Conservation (phyloP, 257 asterid genomes). For the Scutellaria galericulata region DNA sequence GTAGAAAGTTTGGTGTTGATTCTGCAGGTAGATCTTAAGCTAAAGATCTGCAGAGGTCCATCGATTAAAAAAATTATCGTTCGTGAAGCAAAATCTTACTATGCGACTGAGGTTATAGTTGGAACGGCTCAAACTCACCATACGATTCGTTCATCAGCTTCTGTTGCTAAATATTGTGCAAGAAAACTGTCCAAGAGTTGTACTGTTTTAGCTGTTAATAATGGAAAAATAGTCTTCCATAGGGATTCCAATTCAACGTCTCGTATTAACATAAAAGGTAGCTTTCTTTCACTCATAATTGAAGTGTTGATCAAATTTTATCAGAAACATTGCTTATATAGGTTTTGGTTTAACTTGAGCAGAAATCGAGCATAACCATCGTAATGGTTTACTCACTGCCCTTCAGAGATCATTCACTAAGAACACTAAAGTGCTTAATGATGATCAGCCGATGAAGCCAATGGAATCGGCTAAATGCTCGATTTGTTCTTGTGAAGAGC, state of each 20-base stretch:
- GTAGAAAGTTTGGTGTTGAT: constrained; percentile 21
- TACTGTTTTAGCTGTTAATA: constrained; percentile 72
- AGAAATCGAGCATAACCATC: constrained; percentile 63
- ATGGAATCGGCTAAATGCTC: constrained; percentile 57
- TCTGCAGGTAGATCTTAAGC: constrained; percentile 89
- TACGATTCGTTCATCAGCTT: constrained; percentile 64
- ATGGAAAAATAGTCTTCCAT: constrained; percentile 76
- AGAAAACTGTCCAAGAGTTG: constrained; percentile 71
- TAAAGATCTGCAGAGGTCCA: constrained; percentile 93
- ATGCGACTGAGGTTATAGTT: constrained; percentile 71
- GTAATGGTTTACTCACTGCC: constrained; percentile 62
- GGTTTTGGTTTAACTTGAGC: constrained; percentile 36
- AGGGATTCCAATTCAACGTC: constrained; percentile 54
- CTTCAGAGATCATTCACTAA: constrained; percentile 74
- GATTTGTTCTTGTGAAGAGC: constrained; percentile 66
- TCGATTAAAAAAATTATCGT: constrained; percentile 71
- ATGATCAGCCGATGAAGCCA: constrained; percentile 39
- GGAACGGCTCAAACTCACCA: constrained; percentile 77
- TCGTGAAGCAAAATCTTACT: constrained; percentile 78
- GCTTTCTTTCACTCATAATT: constrained; percentile 20
- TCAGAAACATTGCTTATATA: constrained; percentile 10
- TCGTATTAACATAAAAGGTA: constrained; percentile 59
- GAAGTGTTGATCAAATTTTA: background rate
- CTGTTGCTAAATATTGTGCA: constrained; percentile 90
- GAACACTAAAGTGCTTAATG: constrained; percentile 57